Conservation (phyloP, 2,329 filamentous ascomycete genomes). For the Fusarium solani-melongenae region DNA sequence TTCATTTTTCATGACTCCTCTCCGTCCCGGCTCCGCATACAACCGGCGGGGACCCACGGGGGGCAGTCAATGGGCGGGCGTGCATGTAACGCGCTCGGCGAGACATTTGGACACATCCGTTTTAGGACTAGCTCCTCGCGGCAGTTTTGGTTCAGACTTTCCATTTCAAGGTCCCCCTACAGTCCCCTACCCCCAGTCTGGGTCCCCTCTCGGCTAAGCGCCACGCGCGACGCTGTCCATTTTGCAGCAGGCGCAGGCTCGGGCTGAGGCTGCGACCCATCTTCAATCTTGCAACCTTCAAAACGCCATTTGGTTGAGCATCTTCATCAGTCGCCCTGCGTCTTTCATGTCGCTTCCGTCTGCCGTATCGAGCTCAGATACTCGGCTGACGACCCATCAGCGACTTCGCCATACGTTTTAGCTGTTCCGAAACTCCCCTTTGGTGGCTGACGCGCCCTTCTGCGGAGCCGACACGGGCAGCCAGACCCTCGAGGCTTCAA, state of each 20-base stretch:
- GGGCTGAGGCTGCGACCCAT: slow-evolving; percentile 19
- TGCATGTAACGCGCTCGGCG: slow-evolving; percentile 24
- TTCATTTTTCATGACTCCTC: slow-evolving; percentile 33
- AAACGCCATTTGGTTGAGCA: slow-evolving; percentile 25
- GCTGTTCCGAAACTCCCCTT: neutral
- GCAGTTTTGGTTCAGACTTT: slow-evolving; percentile 27
- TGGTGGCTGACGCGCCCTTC: slow-evolving; percentile 18
- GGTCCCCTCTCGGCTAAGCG: slow-evolving; percentile 25
- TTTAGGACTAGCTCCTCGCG: slow-evolving; percentile 32
- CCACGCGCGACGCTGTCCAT: slow-evolving; percentile 35
- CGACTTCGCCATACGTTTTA: neutral
- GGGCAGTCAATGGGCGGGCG: slow-evolving; percentile 14
- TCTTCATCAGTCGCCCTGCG: slow-evolving; percentile 6
- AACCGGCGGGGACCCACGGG: slow-evolving; percentile 16
- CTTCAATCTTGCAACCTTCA: slow-evolving; percentile 35
- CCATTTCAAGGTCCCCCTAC: slow-evolving; percentile 2
- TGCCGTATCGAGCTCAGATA: neutral
- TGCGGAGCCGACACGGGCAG: slow-evolving; percentile 16
- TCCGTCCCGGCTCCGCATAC: slow-evolving; percentile 35
- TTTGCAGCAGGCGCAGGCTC: slow-evolving; percentile 30
- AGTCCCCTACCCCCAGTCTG: neutral
- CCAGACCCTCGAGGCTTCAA: slow-evolving; percentile 17
- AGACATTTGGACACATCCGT: slow-evolving; percentile 9
- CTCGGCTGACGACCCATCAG: neutral
- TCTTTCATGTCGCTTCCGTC: neutral